Percentiles rank a stretch among this genome's conserved stretches.
Evolutionary conservation across 495 filamentous ascomycete genomes (phyloP).

Genomic region (Penicillium mononematosum): DNA sequence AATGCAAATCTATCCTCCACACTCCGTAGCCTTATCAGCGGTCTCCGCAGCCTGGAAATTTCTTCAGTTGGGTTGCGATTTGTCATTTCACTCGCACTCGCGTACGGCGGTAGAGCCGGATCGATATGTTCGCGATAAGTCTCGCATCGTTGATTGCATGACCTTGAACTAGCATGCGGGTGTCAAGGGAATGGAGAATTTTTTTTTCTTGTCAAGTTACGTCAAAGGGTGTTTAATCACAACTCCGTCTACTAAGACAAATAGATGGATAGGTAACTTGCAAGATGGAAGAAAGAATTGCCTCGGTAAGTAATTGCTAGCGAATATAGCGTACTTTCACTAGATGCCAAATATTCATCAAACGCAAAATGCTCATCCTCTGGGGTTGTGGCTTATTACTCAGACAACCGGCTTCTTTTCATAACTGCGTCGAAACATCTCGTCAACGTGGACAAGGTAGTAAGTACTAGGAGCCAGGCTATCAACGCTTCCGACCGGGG

Average conservation of each 20-base stretch:
- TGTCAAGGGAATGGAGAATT: not conserved
- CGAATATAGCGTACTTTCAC: too few species aligned
- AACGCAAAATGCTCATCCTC: too few species aligned
- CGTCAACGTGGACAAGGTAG: not conserved
- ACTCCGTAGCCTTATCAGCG: not conserved
- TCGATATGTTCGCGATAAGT: slow-evolving; percentile 16
- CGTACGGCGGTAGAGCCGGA: slow-evolving; percentile 5
- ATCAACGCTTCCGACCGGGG: not conserved
- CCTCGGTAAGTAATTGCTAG: too few species aligned
- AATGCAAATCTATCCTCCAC: slow-evolving; percentile 6
- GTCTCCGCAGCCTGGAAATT: too few species aligned
- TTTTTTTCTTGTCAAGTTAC: too few species aligned
- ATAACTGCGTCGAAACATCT: not conserved
- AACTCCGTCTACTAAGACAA: too few species aligned
- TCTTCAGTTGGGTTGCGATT: slow-evolving; percentile 7
- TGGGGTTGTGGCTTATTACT: not conserved
- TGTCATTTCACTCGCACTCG: slow-evolving; percentile 11
- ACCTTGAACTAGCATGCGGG: not conserved
- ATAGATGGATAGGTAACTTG: too few species aligned
- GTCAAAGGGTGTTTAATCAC: too few species aligned
- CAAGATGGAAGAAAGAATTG: too few species aligned
- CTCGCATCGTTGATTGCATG: slow-evolving; percentile 15
- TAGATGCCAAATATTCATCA: too few species aligned
- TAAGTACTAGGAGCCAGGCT: not conserved
- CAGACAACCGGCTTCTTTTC: not conserved